phyloP scores from a whole-genome alignment of 768 basidiomycete species.

The Leccinellum rugosiceps region DNA sequence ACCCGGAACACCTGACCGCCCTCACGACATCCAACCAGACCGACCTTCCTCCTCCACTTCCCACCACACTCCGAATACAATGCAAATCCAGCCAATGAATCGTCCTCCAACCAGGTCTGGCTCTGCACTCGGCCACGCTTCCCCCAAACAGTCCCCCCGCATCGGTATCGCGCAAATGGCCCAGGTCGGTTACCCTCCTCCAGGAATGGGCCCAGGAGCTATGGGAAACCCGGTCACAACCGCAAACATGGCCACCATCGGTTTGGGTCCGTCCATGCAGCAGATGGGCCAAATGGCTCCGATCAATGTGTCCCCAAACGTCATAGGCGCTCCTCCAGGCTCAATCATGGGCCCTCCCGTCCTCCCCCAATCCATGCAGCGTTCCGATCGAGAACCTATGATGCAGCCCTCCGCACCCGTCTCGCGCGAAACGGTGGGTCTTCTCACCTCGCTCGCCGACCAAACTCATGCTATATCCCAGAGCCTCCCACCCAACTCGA shows the following conservation, averaged over 20 bases:
- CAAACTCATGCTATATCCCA: constrained; percentile 6
- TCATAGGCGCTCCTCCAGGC: no score
- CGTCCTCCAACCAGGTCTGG: constrained; percentile 30
- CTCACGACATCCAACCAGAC: constrained; percentile 25
- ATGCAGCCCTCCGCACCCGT: constrained; percentile 26
- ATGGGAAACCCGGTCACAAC: no score
- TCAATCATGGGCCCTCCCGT: constrained; percentile 41
- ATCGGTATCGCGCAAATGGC: no score
- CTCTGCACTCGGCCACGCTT: constrained; percentile 27
- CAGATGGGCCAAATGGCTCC: no score
- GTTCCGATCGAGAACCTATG: constrained; percentile 22
- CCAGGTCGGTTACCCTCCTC: no score
- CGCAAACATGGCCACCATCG: constrained; percentile 12
- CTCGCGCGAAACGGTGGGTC: constrained; percentile 26
- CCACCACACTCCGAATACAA: constrained; percentile 25
- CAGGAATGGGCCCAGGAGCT: not conserved
- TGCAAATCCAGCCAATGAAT: constrained; percentile 22
- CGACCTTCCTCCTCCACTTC: constrained; percentile 29
- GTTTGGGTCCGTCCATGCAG: constrained; percentile 3
- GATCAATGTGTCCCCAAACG: no score
- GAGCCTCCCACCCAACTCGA: constrained; percentile 25
- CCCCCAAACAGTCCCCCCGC: constrained; percentile 29
- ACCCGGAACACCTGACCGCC: constrained; percentile 4
- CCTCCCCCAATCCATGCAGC: constrained; percentile 26
- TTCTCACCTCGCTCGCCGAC: not conserved